Percentiles rank a stretch among this genome's conserved stretches.
These are phyloP conservation scores for Ambrosia hybrid DNA, from an alignment of 140 eudicot species.

Conservation along the genomic window DNA sequence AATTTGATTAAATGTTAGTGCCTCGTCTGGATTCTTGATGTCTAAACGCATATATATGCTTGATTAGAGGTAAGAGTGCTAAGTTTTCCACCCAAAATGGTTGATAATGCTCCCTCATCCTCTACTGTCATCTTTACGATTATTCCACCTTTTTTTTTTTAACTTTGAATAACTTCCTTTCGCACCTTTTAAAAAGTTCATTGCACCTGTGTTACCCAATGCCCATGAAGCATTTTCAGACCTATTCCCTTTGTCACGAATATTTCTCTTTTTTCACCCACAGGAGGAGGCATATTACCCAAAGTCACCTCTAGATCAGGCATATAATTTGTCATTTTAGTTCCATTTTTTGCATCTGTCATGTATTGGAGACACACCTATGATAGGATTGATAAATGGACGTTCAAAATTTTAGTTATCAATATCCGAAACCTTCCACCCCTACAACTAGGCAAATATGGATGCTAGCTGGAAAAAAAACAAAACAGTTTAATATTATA, in stretches of 20 bases:
- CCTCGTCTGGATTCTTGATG: neutral
- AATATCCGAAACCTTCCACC: neutral
- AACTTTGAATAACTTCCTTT: constrained; percentile 28
- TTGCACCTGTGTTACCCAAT: constrained; percentile 34
- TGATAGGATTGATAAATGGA: neutral
- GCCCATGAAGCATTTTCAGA: constrained; percentile 32
- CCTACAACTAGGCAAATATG: neutral
- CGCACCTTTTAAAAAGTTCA: constrained; percentile 14
- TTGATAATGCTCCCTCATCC: constrained; percentile 4
- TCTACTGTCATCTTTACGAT: constrained; percentile 22
- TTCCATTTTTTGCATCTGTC: constrained; percentile 18
- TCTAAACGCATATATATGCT: neutral
- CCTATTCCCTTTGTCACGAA: constrained; percentile 37
- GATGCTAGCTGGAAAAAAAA: neutral
- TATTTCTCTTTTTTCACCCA: neutral
- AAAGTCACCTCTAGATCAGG: constrained; percentile 3
- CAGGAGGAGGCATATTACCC: neutral
- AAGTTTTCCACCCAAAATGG: neutral
- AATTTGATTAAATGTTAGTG: neutral
- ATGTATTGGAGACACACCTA: neutral
- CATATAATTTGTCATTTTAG: constrained; percentile 27
- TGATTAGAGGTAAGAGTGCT: neutral
- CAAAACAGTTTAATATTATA: neutral
- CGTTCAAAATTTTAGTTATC: neutral
- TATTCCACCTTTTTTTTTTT: constrained; percentile 9